Conservation (phyloP, 768 basidiomycete genomes). For the Kwoniella shandongensis region DNA sequence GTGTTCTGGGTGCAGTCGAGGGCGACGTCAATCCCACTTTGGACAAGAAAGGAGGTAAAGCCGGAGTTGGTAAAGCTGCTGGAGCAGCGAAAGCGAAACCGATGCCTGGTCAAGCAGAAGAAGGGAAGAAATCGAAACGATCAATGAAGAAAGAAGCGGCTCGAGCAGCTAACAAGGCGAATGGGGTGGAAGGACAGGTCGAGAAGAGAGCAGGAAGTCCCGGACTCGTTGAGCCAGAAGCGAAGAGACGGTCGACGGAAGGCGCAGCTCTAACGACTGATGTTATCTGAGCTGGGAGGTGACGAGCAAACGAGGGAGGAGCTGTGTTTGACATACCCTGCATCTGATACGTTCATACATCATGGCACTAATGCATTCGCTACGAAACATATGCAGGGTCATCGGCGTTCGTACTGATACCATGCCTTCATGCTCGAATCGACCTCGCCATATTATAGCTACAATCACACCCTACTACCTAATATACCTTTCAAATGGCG, state of each 20-base stretch:
- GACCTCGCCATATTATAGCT: too few species aligned
- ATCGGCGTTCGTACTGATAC: too few species aligned
- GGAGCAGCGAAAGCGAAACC: neutral
- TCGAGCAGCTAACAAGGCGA: neutral
- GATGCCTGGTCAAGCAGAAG: neutral
- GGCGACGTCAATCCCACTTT: slow-evolving; percentile 24
- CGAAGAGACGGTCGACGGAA: slow-evolving; percentile 8
- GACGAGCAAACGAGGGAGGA: neutral
- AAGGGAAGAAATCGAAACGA: slow-evolving; percentile 7
- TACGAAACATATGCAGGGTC: too few species aligned
- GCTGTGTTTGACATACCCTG: too few species aligned
- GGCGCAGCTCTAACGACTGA: neutral
- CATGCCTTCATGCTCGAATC: too few species aligned
- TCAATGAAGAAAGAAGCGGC: slow-evolving; percentile 9
- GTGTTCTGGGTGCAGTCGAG: slow-evolving; percentile 15
- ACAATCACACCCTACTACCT: too few species aligned
- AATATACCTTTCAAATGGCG: too few species aligned
- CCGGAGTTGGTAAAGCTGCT: neutral
- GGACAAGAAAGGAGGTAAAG: neutral
- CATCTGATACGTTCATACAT: too few species aligned
- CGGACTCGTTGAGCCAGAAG: neutral
- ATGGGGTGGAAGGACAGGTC: neutral
- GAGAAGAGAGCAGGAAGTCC: neutral
- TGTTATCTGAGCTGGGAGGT: neutral
- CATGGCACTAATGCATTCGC: too few species aligned